Evolutionary conservation across 2,329 filamentous ascomycete genomes (phyloP).

Genomic region (Chaetomiaceae sp.): DNA sequence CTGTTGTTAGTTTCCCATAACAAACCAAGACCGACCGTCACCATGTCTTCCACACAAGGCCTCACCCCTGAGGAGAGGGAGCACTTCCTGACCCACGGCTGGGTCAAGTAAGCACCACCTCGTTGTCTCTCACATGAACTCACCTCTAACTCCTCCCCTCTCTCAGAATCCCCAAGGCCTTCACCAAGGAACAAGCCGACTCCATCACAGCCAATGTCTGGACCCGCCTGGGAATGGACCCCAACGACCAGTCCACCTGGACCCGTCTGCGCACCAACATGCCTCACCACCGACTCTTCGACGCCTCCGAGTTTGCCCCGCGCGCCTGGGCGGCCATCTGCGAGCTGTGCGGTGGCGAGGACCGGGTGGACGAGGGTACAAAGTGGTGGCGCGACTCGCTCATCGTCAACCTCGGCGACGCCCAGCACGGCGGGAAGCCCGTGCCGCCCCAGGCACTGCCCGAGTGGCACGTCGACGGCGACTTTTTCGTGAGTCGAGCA

Average conservation of each 20-base stretch:
- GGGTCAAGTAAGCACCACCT: conserved; percentile 32
- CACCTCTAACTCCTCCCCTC: not conserved
- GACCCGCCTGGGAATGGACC: conserved; percentile 61
- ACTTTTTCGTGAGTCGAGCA: conserved; percentile 45
- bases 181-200: conserved; percentile 37
- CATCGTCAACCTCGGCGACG: conserved; percentile 64
- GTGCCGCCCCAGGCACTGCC: conserved; percentile 49
- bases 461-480: conserved; percentile 66
- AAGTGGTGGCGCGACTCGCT: conserved; percentile 62
- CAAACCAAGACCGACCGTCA: not conserved
- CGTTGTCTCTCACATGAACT: not conserved
- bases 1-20: not conserved
- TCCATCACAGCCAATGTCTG: conserved; percentile 46
- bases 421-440: conserved; percentile 46
- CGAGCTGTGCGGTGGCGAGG: conserved; percentile 61
- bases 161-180: conserved; percentile 33
- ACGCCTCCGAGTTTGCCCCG: conserved; percentile 54
- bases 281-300: conserved; percentile 54
- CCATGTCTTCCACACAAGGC: conserved; percentile 24
- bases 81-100: conserved; percentile 39
- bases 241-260: conserved; percentile 63
- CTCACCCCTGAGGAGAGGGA: conserved; percentile 39
- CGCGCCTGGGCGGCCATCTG: conserved; percentile 64
- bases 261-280: conserved; percentile 58
- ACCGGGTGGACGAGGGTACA: conserved; percentile 44